phyloP scores from a whole-genome alignment of 2,329 filamentous ascomycete species.

The Anthostomella pinea region DNA sequence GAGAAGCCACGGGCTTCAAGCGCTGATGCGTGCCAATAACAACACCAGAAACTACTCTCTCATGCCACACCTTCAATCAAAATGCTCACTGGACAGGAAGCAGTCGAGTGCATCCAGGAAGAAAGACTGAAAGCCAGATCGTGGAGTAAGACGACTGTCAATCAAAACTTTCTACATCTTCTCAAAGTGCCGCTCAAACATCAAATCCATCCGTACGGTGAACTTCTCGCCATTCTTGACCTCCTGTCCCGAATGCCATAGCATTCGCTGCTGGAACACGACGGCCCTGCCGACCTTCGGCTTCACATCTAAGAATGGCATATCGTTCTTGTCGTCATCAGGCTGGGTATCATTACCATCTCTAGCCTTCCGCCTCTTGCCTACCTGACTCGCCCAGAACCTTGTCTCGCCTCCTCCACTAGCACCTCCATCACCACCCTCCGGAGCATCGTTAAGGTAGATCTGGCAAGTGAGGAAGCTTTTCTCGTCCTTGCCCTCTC shows the following conservation, averaged over 20 bases:
- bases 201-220: slow-evolving; percentile 31
- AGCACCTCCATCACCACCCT: slow-evolving; percentile 8
- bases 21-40: no score
- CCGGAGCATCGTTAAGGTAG: slow-evolving; percentile 27
- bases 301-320: slow-evolving; percentile 27
- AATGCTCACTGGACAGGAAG: no score
- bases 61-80: no score
- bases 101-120: no score
- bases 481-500: slow-evolving; percentile 22
- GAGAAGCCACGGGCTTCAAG: no score
- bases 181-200: slow-evolving; percentile 25
- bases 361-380: slow-evolving; percentile 23
- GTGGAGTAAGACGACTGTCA: not conserved
- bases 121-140: no score
- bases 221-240: slow-evolving; percentile 31
- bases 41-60: no score
- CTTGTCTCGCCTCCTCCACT: slow-evolving; percentile 21
- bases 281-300: slow-evolving; percentile 30
- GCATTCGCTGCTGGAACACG: slow-evolving; percentile 32
- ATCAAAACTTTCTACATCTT: slow-evolving; percentile 4
- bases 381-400: slow-evolving; percentile 24
- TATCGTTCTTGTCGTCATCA: slow-evolving; percentile 6
- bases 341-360: slow-evolving; percentile 8
- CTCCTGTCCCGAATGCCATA: slow-evolving; percentile 32
- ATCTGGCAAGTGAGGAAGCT: slow-evolving; percentile 33